A percentile compares a stretch with the other conserved stretches of the same genome.
phyloP scores from a whole-genome alignment of 2,329 filamentous ascomycete genomes.

The Rhinocladiella mackenziei region DNA sequence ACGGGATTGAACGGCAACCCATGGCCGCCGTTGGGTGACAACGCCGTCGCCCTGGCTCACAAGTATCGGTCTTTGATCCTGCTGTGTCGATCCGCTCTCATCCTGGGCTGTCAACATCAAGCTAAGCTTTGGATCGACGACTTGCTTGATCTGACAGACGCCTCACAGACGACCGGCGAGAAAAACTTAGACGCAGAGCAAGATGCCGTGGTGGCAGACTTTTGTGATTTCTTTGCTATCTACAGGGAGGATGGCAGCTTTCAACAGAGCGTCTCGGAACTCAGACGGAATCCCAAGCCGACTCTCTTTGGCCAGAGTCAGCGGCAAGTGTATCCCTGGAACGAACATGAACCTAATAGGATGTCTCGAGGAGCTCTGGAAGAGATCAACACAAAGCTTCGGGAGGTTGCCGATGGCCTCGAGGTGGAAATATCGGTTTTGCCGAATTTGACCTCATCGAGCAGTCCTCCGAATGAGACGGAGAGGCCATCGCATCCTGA shows the following conservation, averaged over 20 bases:
- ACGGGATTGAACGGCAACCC: constrained; percentile 41
- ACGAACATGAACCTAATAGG: constrained; percentile 56
- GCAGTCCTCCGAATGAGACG: too few species aligned
- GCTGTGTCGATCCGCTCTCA: constrained; percentile 17
- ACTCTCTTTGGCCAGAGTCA: constrained; percentile 37
- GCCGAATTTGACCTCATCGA: constrained; percentile 59
- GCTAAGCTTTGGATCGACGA: constrained; percentile 20
- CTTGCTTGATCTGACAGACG: constrained; percentile 7
- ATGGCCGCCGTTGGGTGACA: constrained; percentile 29
- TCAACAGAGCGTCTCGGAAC: constrained; percentile 3
- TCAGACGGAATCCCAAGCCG: constrained; percentile 5
- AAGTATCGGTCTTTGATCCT: constrained; percentile 16
- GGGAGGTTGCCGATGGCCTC: constrained; percentile 66
- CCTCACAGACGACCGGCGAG: background rate
- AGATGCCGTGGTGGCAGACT: constrained; percentile 36
- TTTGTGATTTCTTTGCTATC: constrained; percentile 40
- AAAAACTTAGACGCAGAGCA: background rate
- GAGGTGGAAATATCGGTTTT: constrained; percentile 72
- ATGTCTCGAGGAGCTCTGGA: constrained; percentile 54
- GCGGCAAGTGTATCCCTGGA: constrained; percentile 62
- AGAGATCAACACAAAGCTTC: constrained; percentile 67
- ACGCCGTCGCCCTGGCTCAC: constrained; percentile 32
- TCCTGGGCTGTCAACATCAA: constrained; percentile 17
- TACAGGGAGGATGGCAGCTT: constrained; percentile 20
- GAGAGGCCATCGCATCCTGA: constrained; percentile 2